Percentiles rank a stretch among this genome's conserved stretches.
Conservation (phyloP, 768 basidiomycete genomes). For the Nidularia pulvinata region DNA sequence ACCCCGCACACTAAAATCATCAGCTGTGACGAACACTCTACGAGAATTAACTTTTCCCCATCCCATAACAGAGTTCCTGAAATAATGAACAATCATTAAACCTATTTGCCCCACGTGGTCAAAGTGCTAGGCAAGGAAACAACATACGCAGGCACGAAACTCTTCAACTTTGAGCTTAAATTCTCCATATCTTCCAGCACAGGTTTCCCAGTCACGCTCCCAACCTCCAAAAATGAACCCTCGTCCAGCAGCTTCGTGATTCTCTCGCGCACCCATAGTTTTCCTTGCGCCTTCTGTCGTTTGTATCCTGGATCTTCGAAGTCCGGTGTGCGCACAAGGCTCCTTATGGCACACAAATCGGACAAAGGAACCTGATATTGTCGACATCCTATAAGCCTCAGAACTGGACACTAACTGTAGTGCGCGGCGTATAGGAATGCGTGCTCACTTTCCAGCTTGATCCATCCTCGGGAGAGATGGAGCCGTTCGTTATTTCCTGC, state of each 20-base stretch:
- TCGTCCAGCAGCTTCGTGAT: constrained; percentile 26
- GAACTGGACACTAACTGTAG: not conserved
- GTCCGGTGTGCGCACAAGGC: constrained; percentile 26
- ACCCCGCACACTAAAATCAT: constrained; percentile 40
- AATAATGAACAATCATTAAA: not conserved
- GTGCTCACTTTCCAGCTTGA: constrained; percentile 21
- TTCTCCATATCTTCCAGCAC: constrained; percentile 17
- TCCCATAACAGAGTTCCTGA: constrained; percentile 35
- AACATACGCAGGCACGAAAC: constrained; percentile 33
- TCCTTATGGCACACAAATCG: constrained; percentile 25
- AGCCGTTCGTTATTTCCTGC: no score
- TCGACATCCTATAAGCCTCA: no score
- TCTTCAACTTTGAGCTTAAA: constrained; percentile 16
- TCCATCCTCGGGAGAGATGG: constrained; percentile 10
- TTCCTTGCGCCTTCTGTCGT: constrained; percentile 32
- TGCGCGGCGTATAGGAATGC: not conserved
- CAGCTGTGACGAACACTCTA: constrained; percentile 35
- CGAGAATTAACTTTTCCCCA: constrained; percentile 28
- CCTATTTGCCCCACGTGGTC: not conserved
- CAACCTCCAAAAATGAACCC: constrained; percentile 30
- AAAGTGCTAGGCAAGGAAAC: not conserved
- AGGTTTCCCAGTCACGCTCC: constrained; percentile 33
- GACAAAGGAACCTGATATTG: constrained; percentile 22
- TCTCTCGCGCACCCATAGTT: constrained; percentile 41
- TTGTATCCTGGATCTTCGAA: constrained; percentile 33